Base-by-base conservation (phyloP, 805 yeast genomes). In the Sungouiozyma intestinalis region DNA sequence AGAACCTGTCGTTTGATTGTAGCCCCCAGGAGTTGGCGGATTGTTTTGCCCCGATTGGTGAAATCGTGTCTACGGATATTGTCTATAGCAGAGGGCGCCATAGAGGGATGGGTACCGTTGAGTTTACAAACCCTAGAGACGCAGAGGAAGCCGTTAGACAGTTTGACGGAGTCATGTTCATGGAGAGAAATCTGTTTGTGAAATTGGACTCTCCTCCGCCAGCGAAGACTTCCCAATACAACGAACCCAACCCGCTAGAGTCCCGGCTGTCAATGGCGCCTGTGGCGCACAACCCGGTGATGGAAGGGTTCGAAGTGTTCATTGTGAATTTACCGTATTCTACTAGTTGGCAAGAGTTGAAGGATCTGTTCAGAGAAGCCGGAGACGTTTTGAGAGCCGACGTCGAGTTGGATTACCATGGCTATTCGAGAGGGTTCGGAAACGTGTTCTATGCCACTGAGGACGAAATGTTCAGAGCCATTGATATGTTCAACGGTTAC, bases 161-260 rank as follows among this genome's bases (percentile, higher is more conserved):
- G 53, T 79, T 72, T 53, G 80, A 84, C 63, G 79, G 82, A 56
- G 69, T 77, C 24, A 69, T 66, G 31, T 74, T 79, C 48, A 64
- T 69, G 55, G 94, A 85, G n/a, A 79, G 97, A 62, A 79, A 76
- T 51, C 80, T 87, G 35, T 86, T 81, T 61, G 94, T 88, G 11
- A 79, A 96, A 65, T 92, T 81, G 60, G 94, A 87, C 63, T 81
- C 84, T 58, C 92, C 92, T 29, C 92, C 92, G 20, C 92, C 90
- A 52, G 65, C 48, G 38, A 11, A 14, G 45, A 24, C 29, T 11
- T 24, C 29, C 11, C 29, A 24, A 11, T 24, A 24, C 29, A 24
- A 24, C 11, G 29, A 6, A 7, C 29, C 29, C 6, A 24, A 24
- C 29, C 29, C 29, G 6, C 11, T 24, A 24, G 29, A 24, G 29